phyloP scores from a whole-genome alignment of 2,329 filamentous ascomycete species.

The Ophiostoma piceae region DNA sequence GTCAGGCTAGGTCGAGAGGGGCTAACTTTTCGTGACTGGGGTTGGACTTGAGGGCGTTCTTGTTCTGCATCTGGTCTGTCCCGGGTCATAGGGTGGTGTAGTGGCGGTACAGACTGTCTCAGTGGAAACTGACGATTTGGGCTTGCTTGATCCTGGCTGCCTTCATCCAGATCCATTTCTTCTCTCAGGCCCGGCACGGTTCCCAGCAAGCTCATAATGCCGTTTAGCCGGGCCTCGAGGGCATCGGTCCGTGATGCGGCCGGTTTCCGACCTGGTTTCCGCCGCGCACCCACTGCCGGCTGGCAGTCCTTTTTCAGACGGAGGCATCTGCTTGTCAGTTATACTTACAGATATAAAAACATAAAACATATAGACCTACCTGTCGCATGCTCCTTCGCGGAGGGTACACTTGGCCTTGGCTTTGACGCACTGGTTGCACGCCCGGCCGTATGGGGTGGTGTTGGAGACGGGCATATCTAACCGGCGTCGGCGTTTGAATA shows the following conservation, averaged over 20 bases:
- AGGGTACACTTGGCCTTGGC: constrained; percentile 24
- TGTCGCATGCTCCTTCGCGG: constrained; percentile 20
- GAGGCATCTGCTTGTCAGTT: constrained; percentile 6
- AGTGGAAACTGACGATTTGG: background rate
- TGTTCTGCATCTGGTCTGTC: background rate
- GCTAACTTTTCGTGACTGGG: background rate
- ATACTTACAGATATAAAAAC: no score
- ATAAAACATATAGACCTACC: background rate
- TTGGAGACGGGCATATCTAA: background rate
- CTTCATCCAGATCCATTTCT: background rate
- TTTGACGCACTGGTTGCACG: constrained; percentile 22
- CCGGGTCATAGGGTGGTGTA: background rate
- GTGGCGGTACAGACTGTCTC: background rate
- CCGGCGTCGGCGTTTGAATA: background rate
- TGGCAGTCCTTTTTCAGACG: constrained; percentile 23
- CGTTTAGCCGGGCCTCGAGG: constrained; percentile 22
- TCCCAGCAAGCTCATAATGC: constrained; percentile 19
- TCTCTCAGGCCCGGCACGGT: background rate
- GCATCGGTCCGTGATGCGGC: constrained; percentile 18
- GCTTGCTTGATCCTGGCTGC: no score
- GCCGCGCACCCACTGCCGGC: constrained; percentile 18
- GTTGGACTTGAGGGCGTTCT: background rate
- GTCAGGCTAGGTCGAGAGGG: background rate
- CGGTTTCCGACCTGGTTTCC: constrained; percentile 21
- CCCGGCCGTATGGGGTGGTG: constrained; percentile 19